Percentiles rank a stretch among this genome's conserved stretches.
Evolutionary conservation across 768 basidiomycete genomes (phyloP).

Genomic region (Lentinula raphanica): DNA sequence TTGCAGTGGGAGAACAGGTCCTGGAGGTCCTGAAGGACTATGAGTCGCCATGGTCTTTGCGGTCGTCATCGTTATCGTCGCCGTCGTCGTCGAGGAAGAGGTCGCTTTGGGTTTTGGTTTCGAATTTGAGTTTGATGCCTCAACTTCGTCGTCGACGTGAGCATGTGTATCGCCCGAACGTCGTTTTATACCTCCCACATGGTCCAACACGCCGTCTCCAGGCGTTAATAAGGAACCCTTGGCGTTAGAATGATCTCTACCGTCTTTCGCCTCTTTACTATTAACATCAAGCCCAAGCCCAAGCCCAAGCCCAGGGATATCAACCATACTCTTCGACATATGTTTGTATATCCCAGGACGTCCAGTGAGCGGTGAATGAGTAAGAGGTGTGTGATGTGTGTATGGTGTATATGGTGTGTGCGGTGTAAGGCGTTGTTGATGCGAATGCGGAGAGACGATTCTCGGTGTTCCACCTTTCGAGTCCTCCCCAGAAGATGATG

Average conservation of each 20-base stretch:
- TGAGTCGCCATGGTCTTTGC: too few species aligned
- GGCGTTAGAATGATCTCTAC: too few species aligned
- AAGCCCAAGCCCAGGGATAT: constrained; percentile 35
- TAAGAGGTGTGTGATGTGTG: neutral
- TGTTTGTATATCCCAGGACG: constrained; percentile 50
- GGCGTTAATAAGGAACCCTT: neutral
- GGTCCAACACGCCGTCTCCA: constrained; percentile 4
- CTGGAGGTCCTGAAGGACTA: too few species aligned
- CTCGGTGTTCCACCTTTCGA: neutral
- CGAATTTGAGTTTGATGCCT: neutral
- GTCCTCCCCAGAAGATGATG: too few species aligned
- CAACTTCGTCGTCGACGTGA: neutral
- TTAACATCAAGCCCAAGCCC: constrained; percentile 16
- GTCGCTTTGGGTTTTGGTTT: too few species aligned
- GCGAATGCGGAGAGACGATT: neutral
- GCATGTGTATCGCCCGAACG: neutral
- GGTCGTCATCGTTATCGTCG: too few species aligned
- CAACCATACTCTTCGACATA: constrained; percentile 61
- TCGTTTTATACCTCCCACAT: neutral
- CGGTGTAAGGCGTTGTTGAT: too few species aligned
- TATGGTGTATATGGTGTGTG: too few species aligned
- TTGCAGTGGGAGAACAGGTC: too few species aligned
- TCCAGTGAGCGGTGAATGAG: constrained; percentile 2
- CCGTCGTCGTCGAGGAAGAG: neutral
- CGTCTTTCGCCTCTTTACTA: neutral